Evolutionary conservation across 148 eudicot species (phyloP), one percentile per base, ranked within the genome.

Genomic region (Vaccinium vitisidaea): DNA sequence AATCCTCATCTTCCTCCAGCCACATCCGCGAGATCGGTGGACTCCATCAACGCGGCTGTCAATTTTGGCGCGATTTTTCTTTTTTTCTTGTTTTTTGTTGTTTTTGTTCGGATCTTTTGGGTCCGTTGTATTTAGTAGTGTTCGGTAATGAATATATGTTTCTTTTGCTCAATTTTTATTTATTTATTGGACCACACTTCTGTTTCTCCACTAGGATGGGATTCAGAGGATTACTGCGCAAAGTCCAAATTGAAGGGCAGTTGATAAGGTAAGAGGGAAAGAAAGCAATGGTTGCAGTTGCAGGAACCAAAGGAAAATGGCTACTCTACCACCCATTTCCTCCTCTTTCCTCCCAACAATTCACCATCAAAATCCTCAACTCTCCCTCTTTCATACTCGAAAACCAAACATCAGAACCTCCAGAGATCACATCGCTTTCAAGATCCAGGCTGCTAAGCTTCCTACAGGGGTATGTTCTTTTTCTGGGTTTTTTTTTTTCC

Each of bases 401-500:
- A 86, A 55, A 27, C 55, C 53, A n/a, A 84, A 2, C 74, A 75
- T 11, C 69, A 83, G 48, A 43, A 50, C 46, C 50, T 43, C 49
- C 63, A 50, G 46, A 59, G 85, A 80, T 50, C 49, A 75, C 43
- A 1, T 18, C 80, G 16, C 80, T 55, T 87, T 92, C 87, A 90
- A 21, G 59, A 82, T 94, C 52, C 90, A 83, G 85, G 97, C 97
- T 70, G 95, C 92, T 3, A 94, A 94, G 87, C 88, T 90, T 83
- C 97, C 95, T 25, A 75, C 91, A 75, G 97, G 97, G 16, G 97
- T 94, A 91, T 10, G 86, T 79, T 43, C 19, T n/a, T 30, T 19
- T n/a, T 30, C 4, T 81, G 8, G 8, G 1, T 50, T 7, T 1
- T 21, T 70, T 52, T 79, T 73, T 73, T 1, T 1, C 18, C 23